phyloP scores from a whole-genome alignment of 1,284 basidiomycete species.

The Mycocalia duriaeana region DNA sequence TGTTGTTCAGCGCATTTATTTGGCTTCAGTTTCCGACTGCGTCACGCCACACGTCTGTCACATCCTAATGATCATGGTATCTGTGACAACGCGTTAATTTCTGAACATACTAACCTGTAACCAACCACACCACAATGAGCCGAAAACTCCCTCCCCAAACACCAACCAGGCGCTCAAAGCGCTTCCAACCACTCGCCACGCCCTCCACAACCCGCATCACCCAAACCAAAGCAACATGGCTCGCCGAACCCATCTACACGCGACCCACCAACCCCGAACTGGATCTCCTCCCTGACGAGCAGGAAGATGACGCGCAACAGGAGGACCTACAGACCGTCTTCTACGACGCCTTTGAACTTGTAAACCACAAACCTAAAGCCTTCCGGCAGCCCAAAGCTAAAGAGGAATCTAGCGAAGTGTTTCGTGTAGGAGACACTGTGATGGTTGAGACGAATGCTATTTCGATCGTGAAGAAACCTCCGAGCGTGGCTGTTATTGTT shows the following conservation, averaged over 20 bases:
- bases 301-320: slow-evolving; percentile 18
- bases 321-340: slow-evolving; percentile 32
- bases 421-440: slow-evolving; percentile 59
- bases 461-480: slow-evolving; percentile 32
- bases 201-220: slow-evolving; percentile 29
- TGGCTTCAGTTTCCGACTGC: too few relatives aligned
- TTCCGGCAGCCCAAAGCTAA: slow-evolving; percentile 18
- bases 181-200: slow-evolving; percentile 46
- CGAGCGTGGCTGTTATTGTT: slow-evolving; percentile 61
- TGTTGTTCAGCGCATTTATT: too few relatives aligned
- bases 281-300: slow-evolving; percentile 32
- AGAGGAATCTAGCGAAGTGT: slow-evolving; percentile 26
- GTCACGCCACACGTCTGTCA: too few relatives aligned
- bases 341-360: slow-evolving; percentile 35
- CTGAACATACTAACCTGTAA: too few relatives aligned
- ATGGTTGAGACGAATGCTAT: slow-evolving; percentile 48
- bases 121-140: too few relatives aligned
- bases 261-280: slow-evolving; percentile 32
- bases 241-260: slow-evolving; percentile 30
- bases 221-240: slow-evolving; percentile 34
- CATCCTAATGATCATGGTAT: too few relatives aligned
- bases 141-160: slow-evolving; percentile 18
- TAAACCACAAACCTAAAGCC: slow-evolving; percentile 21
- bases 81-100: too few relatives aligned
- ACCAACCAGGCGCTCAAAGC: slow-evolving; percentile 44